A percentile compares a stretch with the other conserved stretches of the same genome.
phyloP scores from a whole-genome alignment of 352 stramenopile species.

The Pythium guiyangense region DNA sequence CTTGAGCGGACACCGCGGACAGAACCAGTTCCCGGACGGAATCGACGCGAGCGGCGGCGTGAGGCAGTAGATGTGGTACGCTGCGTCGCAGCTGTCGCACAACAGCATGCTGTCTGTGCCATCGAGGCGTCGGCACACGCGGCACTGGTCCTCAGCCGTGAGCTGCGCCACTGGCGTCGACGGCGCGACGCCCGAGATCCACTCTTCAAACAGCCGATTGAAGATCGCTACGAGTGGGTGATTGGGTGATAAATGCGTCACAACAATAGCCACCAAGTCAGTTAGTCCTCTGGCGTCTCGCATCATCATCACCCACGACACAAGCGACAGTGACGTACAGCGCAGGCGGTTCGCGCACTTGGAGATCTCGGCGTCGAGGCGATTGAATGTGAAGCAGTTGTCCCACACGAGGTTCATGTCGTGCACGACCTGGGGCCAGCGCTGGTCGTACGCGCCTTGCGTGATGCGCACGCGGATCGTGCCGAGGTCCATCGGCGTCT shows the following conservation, averaged over 20 bases:
- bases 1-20: constrained; percentile 55
- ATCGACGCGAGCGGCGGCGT: constrained; percentile 54
- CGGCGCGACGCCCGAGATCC: constrained; percentile 46
- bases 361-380: constrained; percentile 74
- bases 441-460: constrained; percentile 54
- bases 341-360: constrained; percentile 68
- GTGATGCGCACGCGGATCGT: constrained; percentile 83
- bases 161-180: constrained; percentile 50
- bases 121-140: constrained; percentile 56
- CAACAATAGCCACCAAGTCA: not conserved
- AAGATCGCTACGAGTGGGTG: constrained; percentile 50
- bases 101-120: constrained; percentile 73
- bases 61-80: constrained; percentile 82
- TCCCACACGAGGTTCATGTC: constrained; percentile 80
- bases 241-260: not conserved
- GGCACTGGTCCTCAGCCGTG: constrained; percentile 67
- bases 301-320: not conserved
- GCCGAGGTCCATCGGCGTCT: constrained; percentile 89
- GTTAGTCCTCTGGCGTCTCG: not conserved
- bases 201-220: constrained; percentile 73
- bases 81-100: constrained; percentile 81
- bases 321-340: constrained; percentile 53
- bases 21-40: constrained; percentile 78
- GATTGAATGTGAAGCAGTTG: constrained; percentile 86
- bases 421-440: constrained; percentile 42